Evolutionary conservation across 2,329 filamentous ascomycete species (phyloP).

Genomic region (Septoria petroselini): DNA sequence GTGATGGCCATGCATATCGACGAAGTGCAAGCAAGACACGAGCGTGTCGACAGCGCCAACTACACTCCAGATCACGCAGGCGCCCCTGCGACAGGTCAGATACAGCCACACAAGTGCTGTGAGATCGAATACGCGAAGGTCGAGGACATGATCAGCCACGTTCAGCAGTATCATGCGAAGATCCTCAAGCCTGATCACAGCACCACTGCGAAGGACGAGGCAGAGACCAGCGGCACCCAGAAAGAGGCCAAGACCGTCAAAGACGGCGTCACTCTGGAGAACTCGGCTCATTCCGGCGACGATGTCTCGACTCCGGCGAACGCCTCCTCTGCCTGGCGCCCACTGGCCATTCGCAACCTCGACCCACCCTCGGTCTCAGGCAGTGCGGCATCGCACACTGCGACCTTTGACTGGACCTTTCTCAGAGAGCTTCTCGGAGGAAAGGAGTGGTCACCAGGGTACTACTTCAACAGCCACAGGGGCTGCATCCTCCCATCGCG

Average conservation of each 20-base stretch:
- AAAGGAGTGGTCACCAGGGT: constrained; percentile 42
- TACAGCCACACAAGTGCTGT: constrained; percentile 17
- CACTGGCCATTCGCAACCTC: constrained; percentile 39
- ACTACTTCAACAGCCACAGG: constrained; percentile 38
- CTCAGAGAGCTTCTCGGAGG: constrained; percentile 41
- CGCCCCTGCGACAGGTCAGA: not conserved
- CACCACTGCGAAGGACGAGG: not conserved
- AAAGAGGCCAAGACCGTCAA: not conserved
- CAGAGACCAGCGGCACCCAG: constrained; percentile 13
- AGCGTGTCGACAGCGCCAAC: constrained; percentile 1
- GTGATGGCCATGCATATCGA: constrained; percentile 1
- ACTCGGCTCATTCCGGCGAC: not conserved
- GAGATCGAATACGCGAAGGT: constrained; percentile 1
- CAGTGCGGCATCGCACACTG: constrained; percentile 16
- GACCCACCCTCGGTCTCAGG: constrained; percentile 18
- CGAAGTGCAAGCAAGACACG: not conserved
- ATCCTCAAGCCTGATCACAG: not conserved
- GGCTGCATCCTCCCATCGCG: constrained; percentile 33
- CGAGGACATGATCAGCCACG: constrained; percentile 13
- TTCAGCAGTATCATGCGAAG: constrained; percentile 12
- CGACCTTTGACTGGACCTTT: constrained; percentile 42
- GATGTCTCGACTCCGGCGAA: not conserved
- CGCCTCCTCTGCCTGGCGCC: constrained; percentile 36
- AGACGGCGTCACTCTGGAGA: not conserved
- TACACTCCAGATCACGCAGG: not conserved